Evolutionary conservation across 2,329 filamentous ascomycete genomes (phyloP).

Genomic region (Colletotrichum ledebouriae): DNA sequence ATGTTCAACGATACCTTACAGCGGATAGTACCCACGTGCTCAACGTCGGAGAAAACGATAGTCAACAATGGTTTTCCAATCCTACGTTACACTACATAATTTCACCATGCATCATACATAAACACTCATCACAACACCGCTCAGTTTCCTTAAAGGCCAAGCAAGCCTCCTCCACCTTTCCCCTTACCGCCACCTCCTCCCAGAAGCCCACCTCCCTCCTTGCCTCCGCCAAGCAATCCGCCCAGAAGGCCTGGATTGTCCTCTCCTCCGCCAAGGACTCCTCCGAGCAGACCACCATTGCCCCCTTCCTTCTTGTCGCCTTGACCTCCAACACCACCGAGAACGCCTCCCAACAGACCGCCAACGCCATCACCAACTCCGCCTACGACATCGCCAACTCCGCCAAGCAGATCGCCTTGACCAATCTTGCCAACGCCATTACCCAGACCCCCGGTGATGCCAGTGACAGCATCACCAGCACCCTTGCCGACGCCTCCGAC

Average conservation of each 20-base stretch:
- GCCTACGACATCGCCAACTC: conserved; percentile 36
- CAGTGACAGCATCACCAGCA: conserved; percentile 33
- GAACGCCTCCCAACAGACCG: conserved; percentile 31
- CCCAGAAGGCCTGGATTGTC: not conserved
- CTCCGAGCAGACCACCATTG: conserved; percentile 7
- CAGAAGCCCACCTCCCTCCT: not conserved
- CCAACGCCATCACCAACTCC: conserved; percentile 38
- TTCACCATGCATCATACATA: not conserved
- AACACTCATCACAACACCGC: fast-evolving
- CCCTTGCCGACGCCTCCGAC: conserved; percentile 39
- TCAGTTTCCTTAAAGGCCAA: not conserved
- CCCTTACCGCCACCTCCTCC: conserved; percentile 10
- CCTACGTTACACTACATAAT: not conserved
- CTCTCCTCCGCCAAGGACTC: conserved; percentile 15
- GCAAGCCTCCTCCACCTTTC: conserved; percentile 11
- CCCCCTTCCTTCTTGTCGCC: conserved; percentile 16
- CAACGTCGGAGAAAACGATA: too few species aligned
- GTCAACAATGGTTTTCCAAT: too few species aligned
- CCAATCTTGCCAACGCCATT: conserved; percentile 38
- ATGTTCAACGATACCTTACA: too few species aligned
- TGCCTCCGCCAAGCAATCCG: conserved; percentile 8
- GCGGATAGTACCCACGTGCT: too few species aligned
- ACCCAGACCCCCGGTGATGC: conserved; percentile 32
- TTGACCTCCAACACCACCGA: conserved; percentile 26
- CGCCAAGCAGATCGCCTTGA: conserved; percentile 29